Evolutionary conservation across 306 rosid species (phyloP), one percentile per base, ranked within the genome.

Genomic region (Casuarina equisetifolia): DNA sequence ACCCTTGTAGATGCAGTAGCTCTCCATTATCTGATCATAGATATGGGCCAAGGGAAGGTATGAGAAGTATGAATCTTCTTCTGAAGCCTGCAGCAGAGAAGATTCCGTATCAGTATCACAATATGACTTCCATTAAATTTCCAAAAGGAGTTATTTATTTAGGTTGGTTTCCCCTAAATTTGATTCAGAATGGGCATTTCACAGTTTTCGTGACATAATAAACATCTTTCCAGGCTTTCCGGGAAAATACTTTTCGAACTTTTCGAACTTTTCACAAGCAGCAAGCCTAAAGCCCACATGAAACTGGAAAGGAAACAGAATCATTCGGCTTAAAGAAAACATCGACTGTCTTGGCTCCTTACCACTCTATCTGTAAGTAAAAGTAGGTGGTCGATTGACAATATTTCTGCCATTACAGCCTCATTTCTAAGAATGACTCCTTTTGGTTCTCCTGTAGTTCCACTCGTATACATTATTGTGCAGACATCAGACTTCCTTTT

Each of bases 361-460:
- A 94, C 98, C 88, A 48, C 90, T 90, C 25, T 88, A 79, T 92
- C 97, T 17, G 98, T 92, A 45, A 89, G 73, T 12, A 62, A 20
- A 74, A 94, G 90, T 78, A 94, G 67, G 19, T 90, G 91, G 32
- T 94, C 97, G 58, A 85, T 69, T 19, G 97, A 84, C 88, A 94
- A 80, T 70, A 92, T 92, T 86, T 92, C 88, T 17, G 90, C 52
- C 93, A 91, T 83, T 76, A 90, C 75, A 79, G 97, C 95, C 59
- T 81, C 90, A 38, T 92, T 95, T 63, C 81, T 84, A 67, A 95
- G 87, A 69, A 91, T 84, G 42, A 90, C 98, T 12, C 98, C 97
- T 85, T 94, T 92, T n/a, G 98, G 97, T 83, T 92, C 98, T 15
- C 97, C 97, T 0, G 98, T 94, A 9, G 97, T 94, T 83, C 98